These are phyloP conservation scores for Davidsoniella eucalypti DNA, from an alignment of 2,329 filamentous ascomycete genomes.

Conservation along the genomic window DNA sequence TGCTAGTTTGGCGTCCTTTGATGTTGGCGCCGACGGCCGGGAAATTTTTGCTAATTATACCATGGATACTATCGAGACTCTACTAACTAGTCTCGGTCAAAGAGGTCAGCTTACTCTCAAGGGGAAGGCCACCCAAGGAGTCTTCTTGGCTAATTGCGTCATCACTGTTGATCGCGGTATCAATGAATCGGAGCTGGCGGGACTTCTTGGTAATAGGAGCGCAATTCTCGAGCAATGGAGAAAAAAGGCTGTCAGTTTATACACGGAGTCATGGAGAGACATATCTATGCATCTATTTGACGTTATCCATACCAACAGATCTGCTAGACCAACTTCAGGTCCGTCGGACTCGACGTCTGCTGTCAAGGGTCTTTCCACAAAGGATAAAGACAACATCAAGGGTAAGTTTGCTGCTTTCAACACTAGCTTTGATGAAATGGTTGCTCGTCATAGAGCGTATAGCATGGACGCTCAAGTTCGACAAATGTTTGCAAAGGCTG, in stretches of 20 bases:
- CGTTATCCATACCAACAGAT: slow-evolving; percentile 75
- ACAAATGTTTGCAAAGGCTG: slow-evolving; percentile 61
- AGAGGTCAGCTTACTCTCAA: slow-evolving; percentile 60
- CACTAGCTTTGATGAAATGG: slow-evolving; percentile 72
- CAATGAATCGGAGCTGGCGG: slow-evolving; percentile 58
- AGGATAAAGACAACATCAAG: slow-evolving; percentile 93
- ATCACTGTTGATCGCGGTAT: slow-evolving; percentile 74
- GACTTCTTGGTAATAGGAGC: slow-evolving; percentile 51
- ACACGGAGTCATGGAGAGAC: slow-evolving; percentile 79
- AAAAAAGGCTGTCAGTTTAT: slow-evolving; percentile 68
- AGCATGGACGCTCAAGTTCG: slow-evolving; percentile 87
- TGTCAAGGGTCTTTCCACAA: slow-evolving; percentile 66
- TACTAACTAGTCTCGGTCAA: slow-evolving; percentile 58
- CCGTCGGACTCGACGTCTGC: slow-evolving; percentile 70
- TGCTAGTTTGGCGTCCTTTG: slow-evolving; percentile 61
- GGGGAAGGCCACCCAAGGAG: slow-evolving; percentile 61
- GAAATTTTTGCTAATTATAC: slow-evolving; percentile 84
- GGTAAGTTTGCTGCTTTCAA: slow-evolving; percentile 93
- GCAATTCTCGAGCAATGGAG: slow-evolving; percentile 64
- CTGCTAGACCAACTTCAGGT: slow-evolving; percentile 53
- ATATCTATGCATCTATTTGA: slow-evolving; percentile 73
- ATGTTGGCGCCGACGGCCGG: slow-evolving; percentile 74
- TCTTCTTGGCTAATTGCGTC: slow-evolving; percentile 82
- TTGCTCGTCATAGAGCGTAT: slow-evolving; percentile 64
- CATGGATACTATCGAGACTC: slow-evolving; percentile 68